Base-by-base conservation (phyloP, 169 alveolate species). In the Plasmodium yoelii region DNA sequence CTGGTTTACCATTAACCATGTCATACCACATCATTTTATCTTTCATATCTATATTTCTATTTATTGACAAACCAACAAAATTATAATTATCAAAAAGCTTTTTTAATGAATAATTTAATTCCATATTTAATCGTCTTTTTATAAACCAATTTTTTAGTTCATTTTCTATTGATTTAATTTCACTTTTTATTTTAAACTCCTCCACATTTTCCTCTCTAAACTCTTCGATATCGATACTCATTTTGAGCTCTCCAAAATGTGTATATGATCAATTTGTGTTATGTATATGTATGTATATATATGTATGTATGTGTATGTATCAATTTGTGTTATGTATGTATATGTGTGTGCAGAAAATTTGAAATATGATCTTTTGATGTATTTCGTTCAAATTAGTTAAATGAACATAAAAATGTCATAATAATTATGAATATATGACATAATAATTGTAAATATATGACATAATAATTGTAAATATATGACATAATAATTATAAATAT, bases 1-100 rank as follows among this genome's bases (percentile, higher is more conserved):
- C 95, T 5, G 97, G 97, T 93, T 95, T 80, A 5, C 96, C 96
- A 73, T 94, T 92, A 3, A 90, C 94, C 13, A 94, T 92, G 46
- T 94, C 96, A 46, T 91, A 80, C 96, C 96, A 94, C 55, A 94
- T 7, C 90, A 92, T 92, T 73, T 87, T 92, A 73, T 94, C 96
- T 61, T 73, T 73, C 19, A 57, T 12, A 53, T 92, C 70, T 12
- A 92, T 87, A 19, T 80, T 92, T 63, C 87, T 92, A 88, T 94
- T 94, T 63, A 88, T 80, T 8, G 95, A 73, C 65, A 94, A 53
- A 0, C 96, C 96, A 6, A 94, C 65, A 68, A 92, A 92, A 73
- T 94, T 94, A 73, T 94, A 88, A 42, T 90, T 94, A 53, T 88
- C 94, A 39, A 94, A 84, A 26, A 94, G 57, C 70, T 94, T 88